Percentiles rank a stretch among this genome's conserved stretches.
Evolutionary conservation across 2,329 filamentous ascomycete species (phyloP).

Genomic region (Fusarium sp.): DNA sequence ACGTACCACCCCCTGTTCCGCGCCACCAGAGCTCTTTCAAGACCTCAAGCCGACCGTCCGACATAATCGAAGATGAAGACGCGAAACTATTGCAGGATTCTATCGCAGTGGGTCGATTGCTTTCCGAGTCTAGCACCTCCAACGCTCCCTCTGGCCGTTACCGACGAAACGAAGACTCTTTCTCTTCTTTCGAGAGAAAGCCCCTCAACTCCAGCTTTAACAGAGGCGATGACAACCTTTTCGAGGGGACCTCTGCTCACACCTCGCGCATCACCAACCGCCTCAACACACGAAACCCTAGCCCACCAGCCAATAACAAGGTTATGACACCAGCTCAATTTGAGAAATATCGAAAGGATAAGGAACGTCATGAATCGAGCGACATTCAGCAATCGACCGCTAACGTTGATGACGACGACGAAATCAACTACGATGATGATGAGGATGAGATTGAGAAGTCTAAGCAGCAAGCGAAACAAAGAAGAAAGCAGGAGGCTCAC

Average conservation of each 20-base stretch:
- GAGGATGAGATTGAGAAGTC: slow-evolving; percentile 84
- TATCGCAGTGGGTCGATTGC: slow-evolving; percentile 61
- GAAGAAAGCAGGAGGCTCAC: slow-evolving; percentile 89
- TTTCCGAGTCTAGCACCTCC: slow-evolving; percentile 49
- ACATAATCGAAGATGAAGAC: slow-evolving; percentile 64
- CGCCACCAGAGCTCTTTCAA: slow-evolving; percentile 54
- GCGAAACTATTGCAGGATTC: slow-evolving; percentile 66
- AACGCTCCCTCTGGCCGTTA: slow-evolving; percentile 48
- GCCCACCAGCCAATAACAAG: slow-evolving; percentile 72
- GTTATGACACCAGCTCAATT: slow-evolving; percentile 93
- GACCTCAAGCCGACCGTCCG: slow-evolving; percentile 52
- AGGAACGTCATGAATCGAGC: slow-evolving; percentile 67
- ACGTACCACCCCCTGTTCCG: slow-evolving; percentile 56
- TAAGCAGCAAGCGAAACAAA: slow-evolving; percentile 78
- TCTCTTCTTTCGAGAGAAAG: slow-evolving; percentile 49
- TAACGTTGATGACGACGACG: slow-evolving; percentile 70
- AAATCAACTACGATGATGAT: slow-evolving; percentile 76
- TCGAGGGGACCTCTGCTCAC: slow-evolving; percentile 61
- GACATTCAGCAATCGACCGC: slow-evolving; percentile 59
- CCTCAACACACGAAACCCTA: slow-evolving; percentile 52
- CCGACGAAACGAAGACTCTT: slow-evolving; percentile 57
- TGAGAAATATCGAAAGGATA: slow-evolving; percentile 81
- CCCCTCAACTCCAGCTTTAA: slow-evolving; percentile 49
- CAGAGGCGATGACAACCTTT: slow-evolving; percentile 68
- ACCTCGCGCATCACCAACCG: slow-evolving; percentile 55